These are phyloP conservation scores for Colletotrichum siamense DNA, from an alignment of 2,329 filamentous ascomycete species.

Conservation along the genomic window DNA sequence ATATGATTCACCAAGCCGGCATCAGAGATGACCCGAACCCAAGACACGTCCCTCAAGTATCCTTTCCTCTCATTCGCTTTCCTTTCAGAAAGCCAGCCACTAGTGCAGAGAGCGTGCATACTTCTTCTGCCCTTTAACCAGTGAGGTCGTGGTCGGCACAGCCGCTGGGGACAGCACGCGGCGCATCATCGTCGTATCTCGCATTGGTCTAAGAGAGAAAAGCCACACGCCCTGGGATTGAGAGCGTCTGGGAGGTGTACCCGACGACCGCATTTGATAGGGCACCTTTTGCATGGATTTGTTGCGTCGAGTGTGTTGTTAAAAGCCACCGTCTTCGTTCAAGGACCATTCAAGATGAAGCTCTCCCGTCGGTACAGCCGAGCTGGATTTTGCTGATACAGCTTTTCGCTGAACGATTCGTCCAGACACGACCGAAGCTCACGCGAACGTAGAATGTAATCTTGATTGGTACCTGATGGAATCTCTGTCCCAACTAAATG, in stretches of 20 bases:
- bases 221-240: neutral
- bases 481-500: neutral
- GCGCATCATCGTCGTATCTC: neutral
- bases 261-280: neutral
- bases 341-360: neutral
- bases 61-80: neutral
- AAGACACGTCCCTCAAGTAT: neutral
- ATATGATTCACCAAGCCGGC: neutral
- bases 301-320: neutral
- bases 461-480: neutral
- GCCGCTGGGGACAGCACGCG: neutral
- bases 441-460: neutral
- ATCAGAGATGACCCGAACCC: slow-evolving; percentile 9
- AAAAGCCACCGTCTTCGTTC: neutral
- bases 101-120: neutral
- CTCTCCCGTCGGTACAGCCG: neutral
- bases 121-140: neutral
- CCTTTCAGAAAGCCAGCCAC: neutral
- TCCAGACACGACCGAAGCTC: neutral
- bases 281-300: neutral
- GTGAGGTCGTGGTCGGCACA: neutral
- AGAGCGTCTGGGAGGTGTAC: neutral
- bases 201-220: neutral
- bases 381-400: neutral
- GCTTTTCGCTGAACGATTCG: neutral